Base-by-base conservation (phyloP, 2,329 filamentous ascomycete genomes). In the Diaporthe citrichinensis region DNA sequence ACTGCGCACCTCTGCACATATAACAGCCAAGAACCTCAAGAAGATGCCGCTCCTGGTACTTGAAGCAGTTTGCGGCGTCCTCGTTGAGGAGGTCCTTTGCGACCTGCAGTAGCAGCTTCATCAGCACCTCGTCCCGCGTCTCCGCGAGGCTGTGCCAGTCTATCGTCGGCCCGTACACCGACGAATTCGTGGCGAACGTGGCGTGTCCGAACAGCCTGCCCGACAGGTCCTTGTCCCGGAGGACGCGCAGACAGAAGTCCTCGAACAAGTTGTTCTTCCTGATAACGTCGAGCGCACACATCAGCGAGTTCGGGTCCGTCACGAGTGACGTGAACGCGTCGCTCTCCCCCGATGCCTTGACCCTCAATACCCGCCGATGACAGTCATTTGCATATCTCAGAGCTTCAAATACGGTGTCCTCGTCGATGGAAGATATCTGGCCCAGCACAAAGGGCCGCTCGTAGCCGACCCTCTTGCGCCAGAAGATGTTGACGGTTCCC, bases 401-500 rank as follows among this genome's bases (percentile, higher is more conserved):
- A 4, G 84, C 80, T 39, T 80, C 79, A 15, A 83, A 28, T 0
- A 84, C 73, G 0, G 79, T 75, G 0, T 79, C 79, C 61, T 76
- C 73, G 59, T 74, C 73, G 59, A 78, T 73, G 20, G 72, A 68
- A 6, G 75, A 72, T 36, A 67, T 67, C 75, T 59, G 78, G 59
- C 77, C 41, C 1, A 75, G 77, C 15, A 84, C 69, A 1, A 83
- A 73, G 3, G 82, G 81, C 0, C 86, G 82, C 69, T 86, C 83
- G 73, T 90, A 90, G 0, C 87, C 88, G 1, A 90, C 83, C 31
- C 84, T 81, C 5, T 79, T 80, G 2, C 88, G 81, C 86, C 87
- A 90, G 80, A 87, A 85, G n/a, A 84, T 80, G 69, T 90, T 90
- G 78, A 86, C 87, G 10, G 85, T 80, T 2, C 87, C 81, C 1